Conservation (phyloP, 2,329 filamentous ascomycete genomes). For the Colletotrichum sp. region DNA sequence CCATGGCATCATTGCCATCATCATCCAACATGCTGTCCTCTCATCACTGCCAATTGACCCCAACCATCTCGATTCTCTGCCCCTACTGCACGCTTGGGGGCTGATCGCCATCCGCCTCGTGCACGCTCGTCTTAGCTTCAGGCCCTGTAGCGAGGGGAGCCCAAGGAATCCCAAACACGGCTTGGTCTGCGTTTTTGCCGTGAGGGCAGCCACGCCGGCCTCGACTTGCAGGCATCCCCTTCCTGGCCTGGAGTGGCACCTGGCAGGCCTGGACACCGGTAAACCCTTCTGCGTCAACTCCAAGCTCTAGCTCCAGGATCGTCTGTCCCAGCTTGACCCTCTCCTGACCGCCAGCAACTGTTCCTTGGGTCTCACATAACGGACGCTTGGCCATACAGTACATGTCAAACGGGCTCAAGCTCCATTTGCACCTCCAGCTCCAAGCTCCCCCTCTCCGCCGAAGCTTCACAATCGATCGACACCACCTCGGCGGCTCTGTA, state of each 20-base stretch:
- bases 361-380: not conserved
- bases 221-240: not conserved
- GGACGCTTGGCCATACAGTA: not conserved
- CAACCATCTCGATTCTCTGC: not conserved
- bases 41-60: not conserved
- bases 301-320: not conserved
- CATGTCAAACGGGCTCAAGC: not conserved
- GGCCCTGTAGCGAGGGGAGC: not conserved
- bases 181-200: not conserved
- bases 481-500: not conserved
- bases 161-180: not conserved
- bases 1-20: not conserved
- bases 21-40: not conserved
- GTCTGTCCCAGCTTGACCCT: not conserved
- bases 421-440: not conserved
- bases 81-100: not conserved
- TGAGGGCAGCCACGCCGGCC: not conserved
- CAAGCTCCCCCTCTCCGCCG: not conserved
- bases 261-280: not conserved
- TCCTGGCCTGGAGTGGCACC: not conserved
- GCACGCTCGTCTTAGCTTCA: not conserved
- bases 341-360: not conserved
- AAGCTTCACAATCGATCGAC: not conserved
- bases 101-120: not conserved
- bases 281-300: not conserved